Percentiles rank a stretch among this genome's conserved stretches.
phyloP scores from a whole-genome alignment of 208 protist genomes.

The Trypanosoma platydactyli region DNA sequence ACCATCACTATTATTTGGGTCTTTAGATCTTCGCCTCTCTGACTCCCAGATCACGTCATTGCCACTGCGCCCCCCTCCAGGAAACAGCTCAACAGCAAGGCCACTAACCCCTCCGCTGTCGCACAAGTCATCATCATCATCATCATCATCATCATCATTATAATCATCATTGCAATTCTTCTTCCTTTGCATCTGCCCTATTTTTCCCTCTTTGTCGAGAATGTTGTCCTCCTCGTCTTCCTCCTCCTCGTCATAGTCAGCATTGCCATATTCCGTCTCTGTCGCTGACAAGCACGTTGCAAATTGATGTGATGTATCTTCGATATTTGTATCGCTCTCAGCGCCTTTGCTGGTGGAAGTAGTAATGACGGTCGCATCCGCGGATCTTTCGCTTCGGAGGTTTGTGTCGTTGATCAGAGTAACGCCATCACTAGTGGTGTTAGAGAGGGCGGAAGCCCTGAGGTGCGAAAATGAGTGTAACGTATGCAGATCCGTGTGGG shows the following conservation, averaged over 20 bases:
- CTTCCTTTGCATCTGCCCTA: too few relatives aligned
- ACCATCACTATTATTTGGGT: neutral
- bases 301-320: constrained; percentile 11
- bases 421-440: too few relatives aligned
- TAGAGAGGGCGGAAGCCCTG: neutral
- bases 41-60: too few relatives aligned
- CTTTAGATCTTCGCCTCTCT: too few relatives aligned
- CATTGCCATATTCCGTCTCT: neutral
- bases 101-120: neutral
- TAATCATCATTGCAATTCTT: neutral
- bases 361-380: too few relatives aligned
- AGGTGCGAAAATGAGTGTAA: neutral
- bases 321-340: neutral
- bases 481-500: neutral
- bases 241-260: constrained; percentile 2
- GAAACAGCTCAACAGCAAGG: neutral
- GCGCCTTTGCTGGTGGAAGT: neutral
- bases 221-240: neutral
- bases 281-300: constrained; percentile 10
- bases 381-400: neutral
- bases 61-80: neutral
- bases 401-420: neutral
- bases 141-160: neutral
- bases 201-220: neutral
- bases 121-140: constrained; percentile 3